These are phyloP conservation scores for Wickerhamiella bombiphila DNA, from an alignment of 805 yeast species.

Conservation along the genomic window DNA sequence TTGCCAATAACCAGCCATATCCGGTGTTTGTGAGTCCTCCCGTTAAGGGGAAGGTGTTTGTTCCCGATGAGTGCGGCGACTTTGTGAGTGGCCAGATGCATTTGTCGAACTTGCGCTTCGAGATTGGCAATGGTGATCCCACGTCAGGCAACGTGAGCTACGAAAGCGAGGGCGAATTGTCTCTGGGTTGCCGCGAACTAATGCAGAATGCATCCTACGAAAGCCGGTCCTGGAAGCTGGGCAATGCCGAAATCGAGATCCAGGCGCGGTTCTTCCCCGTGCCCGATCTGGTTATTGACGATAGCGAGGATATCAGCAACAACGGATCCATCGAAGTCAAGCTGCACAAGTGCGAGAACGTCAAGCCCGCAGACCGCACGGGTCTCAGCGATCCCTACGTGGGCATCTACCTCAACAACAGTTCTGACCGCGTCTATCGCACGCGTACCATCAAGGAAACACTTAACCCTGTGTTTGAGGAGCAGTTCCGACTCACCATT, in stretches of 20 bases:
- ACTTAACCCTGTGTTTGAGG: conserved; percentile 82
- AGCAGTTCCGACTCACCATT: conserved; percentile 29
- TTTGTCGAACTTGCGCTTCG: conserved; percentile 15
- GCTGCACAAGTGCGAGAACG: conserved; percentile 46
- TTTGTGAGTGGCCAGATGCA: conserved; percentile 18
- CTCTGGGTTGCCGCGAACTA: conserved; percentile 31
- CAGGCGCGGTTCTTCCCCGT: conserved; percentile 63
- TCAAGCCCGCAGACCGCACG: conserved; percentile 75
- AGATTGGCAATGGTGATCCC: conserved; percentile 11
- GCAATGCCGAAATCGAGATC: conserved; percentile 10
- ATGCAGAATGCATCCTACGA: conserved; percentile 14
- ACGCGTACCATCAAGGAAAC: conserved; percentile 76
- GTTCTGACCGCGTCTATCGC: conserved; percentile 41
- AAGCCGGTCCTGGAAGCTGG: conserved; percentile 13
- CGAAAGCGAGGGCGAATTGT: conserved; percentile 27
- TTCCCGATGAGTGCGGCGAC: conserved; percentile 18
- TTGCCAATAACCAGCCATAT: conserved; percentile 61
- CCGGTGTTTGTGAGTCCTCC: conserved; percentile 44
- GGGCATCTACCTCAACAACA: conserved; percentile 52
- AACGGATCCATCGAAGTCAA: conserved; percentile 55
- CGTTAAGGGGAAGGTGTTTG: conserved; percentile 29
- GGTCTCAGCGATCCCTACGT: conserved; percentile 92
- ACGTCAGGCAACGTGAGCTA: conserved; percentile 7
- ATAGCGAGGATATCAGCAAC: conserved; percentile 58
- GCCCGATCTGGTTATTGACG: conserved; percentile 41